Percentiles rank a stretch among this genome's conserved stretches.
These are phyloP conservation scores for Amphichorda felina DNA, from an alignment of 2,329 filamentous ascomycete species.

Conservation along the genomic window DNA sequence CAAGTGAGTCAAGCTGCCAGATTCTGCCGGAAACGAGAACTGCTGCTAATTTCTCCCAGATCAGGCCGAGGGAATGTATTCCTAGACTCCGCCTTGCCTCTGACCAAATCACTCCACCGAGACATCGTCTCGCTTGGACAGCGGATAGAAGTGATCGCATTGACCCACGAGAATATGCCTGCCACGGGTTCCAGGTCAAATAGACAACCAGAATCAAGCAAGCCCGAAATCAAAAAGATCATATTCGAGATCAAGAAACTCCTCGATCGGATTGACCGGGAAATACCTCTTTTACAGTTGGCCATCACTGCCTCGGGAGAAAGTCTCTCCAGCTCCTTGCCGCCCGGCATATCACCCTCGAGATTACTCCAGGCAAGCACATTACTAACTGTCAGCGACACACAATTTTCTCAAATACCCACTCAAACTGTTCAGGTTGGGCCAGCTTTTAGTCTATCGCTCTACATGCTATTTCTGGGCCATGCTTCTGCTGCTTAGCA, in stretches of 20 bases:
- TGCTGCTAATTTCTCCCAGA: slow-evolving; percentile 15
- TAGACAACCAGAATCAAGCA: slow-evolving; percentile 19
- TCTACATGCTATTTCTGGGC: slow-evolving; percentile 91
- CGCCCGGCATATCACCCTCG: slow-evolving; percentile 78
- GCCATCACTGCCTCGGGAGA: slow-evolving; percentile 92
- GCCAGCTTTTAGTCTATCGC: slow-evolving; percentile 70
- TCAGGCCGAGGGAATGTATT: slow-evolving; percentile 41
- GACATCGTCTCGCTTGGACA: slow-evolving; percentile 74
- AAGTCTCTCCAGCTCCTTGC: slow-evolving; percentile 68
- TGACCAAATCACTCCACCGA: slow-evolving; percentile 72
- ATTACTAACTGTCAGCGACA: slow-evolving; percentile 77
- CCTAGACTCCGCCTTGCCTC: slow-evolving; percentile 71
- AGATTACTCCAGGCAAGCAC: slow-evolving; percentile 86
- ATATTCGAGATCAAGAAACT: slow-evolving; percentile 65
- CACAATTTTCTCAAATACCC: slow-evolving; percentile 59
- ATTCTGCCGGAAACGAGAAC: not conserved
- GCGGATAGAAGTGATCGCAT: slow-evolving; percentile 58
- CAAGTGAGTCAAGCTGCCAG: slow-evolving; percentile 40
- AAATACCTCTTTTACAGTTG: slow-evolving; percentile 82
- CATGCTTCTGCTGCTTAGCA: slow-evolving; percentile 38
- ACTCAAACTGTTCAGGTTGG: slow-evolving; percentile 66
- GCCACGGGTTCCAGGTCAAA: slow-evolving; percentile 25
- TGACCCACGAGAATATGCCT: slow-evolving; percentile 39
- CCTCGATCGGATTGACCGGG: slow-evolving; percentile 72
- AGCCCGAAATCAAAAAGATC: slow-evolving; percentile 31